Evolutionary conservation across 768 basidiomycete species (phyloP).

Genomic region (Leucocoprinus leucothites): DNA sequence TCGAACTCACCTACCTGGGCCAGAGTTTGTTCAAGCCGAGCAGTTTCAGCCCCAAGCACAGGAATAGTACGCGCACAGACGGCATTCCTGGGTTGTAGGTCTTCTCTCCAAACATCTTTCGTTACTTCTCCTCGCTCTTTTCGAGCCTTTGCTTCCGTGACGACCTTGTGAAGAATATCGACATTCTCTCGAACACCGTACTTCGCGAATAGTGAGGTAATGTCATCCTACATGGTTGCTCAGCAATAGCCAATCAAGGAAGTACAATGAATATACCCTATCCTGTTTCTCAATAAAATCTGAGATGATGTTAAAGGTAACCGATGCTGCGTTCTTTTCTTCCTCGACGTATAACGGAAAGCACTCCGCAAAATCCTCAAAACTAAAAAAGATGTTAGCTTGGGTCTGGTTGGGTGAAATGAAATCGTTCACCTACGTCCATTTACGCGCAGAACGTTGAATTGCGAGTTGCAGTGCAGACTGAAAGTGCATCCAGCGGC

Average conservation of each 20-base stretch:
- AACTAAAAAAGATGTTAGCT: slow-evolving; percentile 27
- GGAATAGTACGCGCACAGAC: slow-evolving; percentile 64
- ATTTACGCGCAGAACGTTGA: slow-evolving; percentile 53
- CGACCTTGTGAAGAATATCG: slow-evolving; percentile 65
- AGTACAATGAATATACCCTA: slow-evolving; percentile 31
- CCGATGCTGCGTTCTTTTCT: slow-evolving; percentile 57
- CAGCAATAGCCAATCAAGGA: background rate
- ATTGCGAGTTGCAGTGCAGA: slow-evolving; percentile 55
- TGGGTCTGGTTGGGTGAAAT: background rate
- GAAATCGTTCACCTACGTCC: slow-evolving; percentile 45
- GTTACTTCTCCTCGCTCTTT: slow-evolving; percentile 45
- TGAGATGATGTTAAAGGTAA: slow-evolving; percentile 63
- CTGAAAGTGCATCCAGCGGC: slow-evolving; percentile 55
- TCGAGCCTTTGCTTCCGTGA: slow-evolving; percentile 61
- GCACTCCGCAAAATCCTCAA: slow-evolving; percentile 61
- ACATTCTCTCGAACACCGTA: slow-evolving; percentile 68
- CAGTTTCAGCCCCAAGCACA: slow-evolving; percentile 42
- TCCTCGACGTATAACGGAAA: slow-evolving; percentile 66
- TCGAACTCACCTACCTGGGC: slow-evolving; percentile 30
- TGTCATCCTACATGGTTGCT: slow-evolving; percentile 59
- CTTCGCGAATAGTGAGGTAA: slow-evolving; percentile 67
- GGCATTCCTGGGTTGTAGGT: slow-evolving; percentile 60
- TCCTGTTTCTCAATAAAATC: slow-evolving; percentile 70
- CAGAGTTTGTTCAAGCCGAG: slow-evolving; percentile 35
- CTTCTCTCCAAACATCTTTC: slow-evolving; percentile 63